Evolutionary conservation across 306 rosid species (phyloP).

Genomic region (Prunus armeniaca): DNA sequence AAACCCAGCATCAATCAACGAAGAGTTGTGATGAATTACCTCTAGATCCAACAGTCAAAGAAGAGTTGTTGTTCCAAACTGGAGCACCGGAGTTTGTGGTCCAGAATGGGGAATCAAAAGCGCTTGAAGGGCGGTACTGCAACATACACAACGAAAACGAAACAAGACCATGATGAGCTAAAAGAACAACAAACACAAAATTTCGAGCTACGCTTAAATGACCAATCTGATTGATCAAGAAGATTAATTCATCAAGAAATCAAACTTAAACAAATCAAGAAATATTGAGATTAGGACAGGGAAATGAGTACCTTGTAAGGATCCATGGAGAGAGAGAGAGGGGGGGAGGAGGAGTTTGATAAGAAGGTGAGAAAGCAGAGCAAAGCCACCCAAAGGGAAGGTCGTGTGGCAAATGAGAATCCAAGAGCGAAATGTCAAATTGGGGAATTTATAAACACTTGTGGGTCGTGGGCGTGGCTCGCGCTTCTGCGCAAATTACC

Average conservation of each 20-base stretch:
- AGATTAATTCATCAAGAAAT: not conserved
- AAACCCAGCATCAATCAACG: too few species aligned
- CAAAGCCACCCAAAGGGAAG: not conserved
- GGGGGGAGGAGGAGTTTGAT: not conserved
- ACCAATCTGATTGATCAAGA: not conserved
- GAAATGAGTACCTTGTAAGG: slow-evolving; percentile 65
- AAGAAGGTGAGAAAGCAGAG: not conserved
- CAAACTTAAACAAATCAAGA: not conserved
- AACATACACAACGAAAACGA: slow-evolving; percentile 11
- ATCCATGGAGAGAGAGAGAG: slow-evolving; percentile 53
- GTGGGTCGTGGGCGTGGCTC: not conserved
- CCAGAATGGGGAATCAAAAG: slow-evolving; percentile 70
- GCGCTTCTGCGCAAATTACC: not conserved
- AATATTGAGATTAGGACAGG: not conserved
- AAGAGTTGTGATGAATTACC: slow-evolving; percentile 32
- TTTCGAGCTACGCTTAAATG: not conserved
- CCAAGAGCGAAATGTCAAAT: not conserved
- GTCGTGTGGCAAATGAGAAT: slow-evolving; percentile 10
- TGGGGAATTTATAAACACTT: not conserved
- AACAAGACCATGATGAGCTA: not conserved
- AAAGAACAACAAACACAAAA: not conserved
- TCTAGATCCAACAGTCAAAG: slow-evolving; percentile 67
- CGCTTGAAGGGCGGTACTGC: slow-evolving; percentile 87
- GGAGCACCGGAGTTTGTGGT: slow-evolving; percentile 94
- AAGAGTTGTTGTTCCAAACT: slow-evolving; percentile 71